phyloP scores from a whole-genome alignment of 306 rosid genomes.

The Quercus rubra region DNA sequence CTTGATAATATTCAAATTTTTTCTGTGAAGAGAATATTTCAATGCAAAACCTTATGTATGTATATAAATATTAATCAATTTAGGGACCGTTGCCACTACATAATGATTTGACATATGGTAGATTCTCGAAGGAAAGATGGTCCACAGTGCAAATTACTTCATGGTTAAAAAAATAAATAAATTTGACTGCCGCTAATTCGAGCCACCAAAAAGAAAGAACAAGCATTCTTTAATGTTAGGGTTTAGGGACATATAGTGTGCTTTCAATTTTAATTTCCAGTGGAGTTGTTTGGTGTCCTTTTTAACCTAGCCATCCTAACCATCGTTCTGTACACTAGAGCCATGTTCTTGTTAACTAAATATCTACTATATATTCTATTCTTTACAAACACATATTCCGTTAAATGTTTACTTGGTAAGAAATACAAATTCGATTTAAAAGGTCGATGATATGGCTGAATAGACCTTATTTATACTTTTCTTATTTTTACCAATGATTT shows the following conservation, averaged over 20 bases:
- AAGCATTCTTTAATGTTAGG: background rate
- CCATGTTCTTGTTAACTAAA: background rate
- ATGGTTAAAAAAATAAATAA: background rate
- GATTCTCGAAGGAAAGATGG: background rate
- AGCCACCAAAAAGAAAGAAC: background rate
- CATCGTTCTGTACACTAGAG: no score
- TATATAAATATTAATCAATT: no score
- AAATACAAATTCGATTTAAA: background rate
- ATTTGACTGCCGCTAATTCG: background rate
- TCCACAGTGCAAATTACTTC: background rate
- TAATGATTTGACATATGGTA: background rate
- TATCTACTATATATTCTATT: background rate
- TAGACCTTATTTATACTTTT: background rate
- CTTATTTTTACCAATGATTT: background rate
- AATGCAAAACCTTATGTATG: no score
- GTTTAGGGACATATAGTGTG: background rate
- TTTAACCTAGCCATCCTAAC: background rate
- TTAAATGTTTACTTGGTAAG: background rate
- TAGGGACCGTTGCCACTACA: no score
- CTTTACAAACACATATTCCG: background rate
- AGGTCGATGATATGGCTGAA: background rate
- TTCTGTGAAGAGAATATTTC: fast-evolving
- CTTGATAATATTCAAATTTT: no score
- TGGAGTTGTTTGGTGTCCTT: background rate
- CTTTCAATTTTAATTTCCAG: background rate